Base-by-base conservation (phyloP, 805 yeast genomes). In the Kuraishia ogatae region DNA sequence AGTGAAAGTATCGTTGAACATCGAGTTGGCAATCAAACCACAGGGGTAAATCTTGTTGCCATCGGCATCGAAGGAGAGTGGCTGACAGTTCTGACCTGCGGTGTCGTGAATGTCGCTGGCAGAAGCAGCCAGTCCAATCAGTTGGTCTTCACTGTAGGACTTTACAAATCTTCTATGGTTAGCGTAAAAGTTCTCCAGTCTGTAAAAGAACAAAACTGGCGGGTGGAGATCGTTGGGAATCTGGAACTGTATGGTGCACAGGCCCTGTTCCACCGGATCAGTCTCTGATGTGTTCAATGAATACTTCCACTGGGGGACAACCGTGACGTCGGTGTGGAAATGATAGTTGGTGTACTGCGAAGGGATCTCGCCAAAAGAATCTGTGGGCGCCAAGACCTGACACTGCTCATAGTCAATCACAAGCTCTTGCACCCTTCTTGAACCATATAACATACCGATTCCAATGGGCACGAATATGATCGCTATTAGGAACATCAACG, bases 131-230 rank as follows among this genome's bases (percentile, higher is more conserved):
- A 81, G 70, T 6, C 99, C 99, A 59, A 82, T 83, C 53, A 93
- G 65, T 70, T 93, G 99, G 55, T 79, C 79, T 62, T 86, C 82
- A 67, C 91, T 92, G 68, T 79, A 87, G 10, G 96, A 87, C 61
- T 82, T 83, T n/a, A 91, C 97, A 66, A 87, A 94, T 61, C 96
- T 87, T 59, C 99, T 83, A 73, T 93, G 99, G 71, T 94, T 93
- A 66, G 96, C 97, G 69, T 78, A 89, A 69, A 93, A 94, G 67
- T 88, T 87, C 51, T 96, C 89, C 61, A 93, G 72, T 61, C 84
- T 83, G 73, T 93, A 93, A 71, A 87, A 94, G 58, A 90, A 66
- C 66, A 77, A 91, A 17, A 92, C 74, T 6, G 96, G 90, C 1
- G 86, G 81, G 29, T 84, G 80, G 66, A 93, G 74, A 53, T 84